phyloP scores from a whole-genome alignment of 176 grass and related monocot species.

The Cenchrus americanus region DNA sequence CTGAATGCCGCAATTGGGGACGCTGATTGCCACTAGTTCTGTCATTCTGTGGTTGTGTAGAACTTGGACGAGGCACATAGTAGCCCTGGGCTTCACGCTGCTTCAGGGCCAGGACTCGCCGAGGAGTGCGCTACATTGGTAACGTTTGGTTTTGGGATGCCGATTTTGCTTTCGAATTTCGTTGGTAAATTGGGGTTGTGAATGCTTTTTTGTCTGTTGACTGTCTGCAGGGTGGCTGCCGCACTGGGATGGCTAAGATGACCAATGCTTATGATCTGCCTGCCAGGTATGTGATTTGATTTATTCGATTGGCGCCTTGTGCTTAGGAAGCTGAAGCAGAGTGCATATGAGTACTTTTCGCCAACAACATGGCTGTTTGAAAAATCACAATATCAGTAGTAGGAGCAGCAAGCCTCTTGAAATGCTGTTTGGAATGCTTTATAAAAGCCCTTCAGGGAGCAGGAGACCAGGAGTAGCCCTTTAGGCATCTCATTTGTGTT shows the following conservation, averaged over 20 bases:
- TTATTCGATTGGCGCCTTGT: background rate
- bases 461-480: too few relatives aligned
- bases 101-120: constrained; percentile 76
- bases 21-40: constrained; percentile 12
- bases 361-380: constrained; percentile 1
- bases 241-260: constrained; percentile 95
- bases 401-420: background rate
- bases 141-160: constrained; percentile 13
- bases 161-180: constrained; percentile 20
- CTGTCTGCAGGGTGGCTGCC: constrained; percentile 74
- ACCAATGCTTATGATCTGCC: constrained; percentile 92
- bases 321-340: background rate
- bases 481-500: background rate
- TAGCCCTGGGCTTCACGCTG: constrained; percentile 77
- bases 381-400: background rate
- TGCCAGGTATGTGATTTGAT: constrained; percentile 60
- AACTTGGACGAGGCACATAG: constrained; percentile 96
- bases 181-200: background rate
- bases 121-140: constrained; percentile 95
- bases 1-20: background rate
- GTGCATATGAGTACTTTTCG: background rate
- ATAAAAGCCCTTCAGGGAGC: background rate
- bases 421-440: background rate
- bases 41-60: constrained; percentile 41
- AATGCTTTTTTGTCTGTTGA: constrained; percentile 28